Evolutionary conservation across 2,329 filamentous ascomycete species (phyloP), one percentile per base, ranked within the genome.

Genomic region (Fusarium napiforme): DNA sequence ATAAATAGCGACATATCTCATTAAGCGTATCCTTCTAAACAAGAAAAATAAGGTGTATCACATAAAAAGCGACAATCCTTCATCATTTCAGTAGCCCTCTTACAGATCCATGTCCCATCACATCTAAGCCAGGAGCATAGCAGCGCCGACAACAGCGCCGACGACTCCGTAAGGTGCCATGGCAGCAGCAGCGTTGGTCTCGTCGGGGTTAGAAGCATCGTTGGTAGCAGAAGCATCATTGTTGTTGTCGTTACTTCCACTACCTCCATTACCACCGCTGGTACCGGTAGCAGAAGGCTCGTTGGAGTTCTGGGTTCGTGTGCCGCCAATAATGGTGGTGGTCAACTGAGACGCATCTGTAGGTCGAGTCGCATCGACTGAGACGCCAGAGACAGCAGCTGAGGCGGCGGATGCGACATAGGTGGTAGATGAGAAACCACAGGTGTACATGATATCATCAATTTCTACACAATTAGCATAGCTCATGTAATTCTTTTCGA

Each of bases 271-370:
- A 10, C 53, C 42, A 18, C 43, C 58, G n/a, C 60, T 59, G 19
- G 57, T 46, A 10, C 43, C 39, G 8, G 68, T 69, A 49, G 64
- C 53, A n/a, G 73, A 66, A 19, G 69, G 40, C 14, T 46, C 11
- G n/a, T 45, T 61, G 9, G 69, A 59, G 53, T 61, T 64, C 15
- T 61, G 64, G 15, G 58, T 47, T 30, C 53, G 60, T 23, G 71
- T 74, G 37, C 76, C 72, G 43, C 67, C 56, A 18, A 50, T 53
- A 62, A 83, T 75, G 47, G 82, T 83, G 32, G 80, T 83, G 23
- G 81, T 83, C 60, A 83, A 72, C 72, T 83, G 79, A 43, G 57
- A 77, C 40, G 78, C 68, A 58, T 78, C 78, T 14, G 79, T 83
- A n/a, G 79, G 77, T 14, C 74, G 75, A 12, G 76, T 78, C 43